A percentile compares a stretch with the other conserved stretches of the same genome.
Conservation (phyloP, 2,329 filamentous ascomycete genomes). For the Dactylellina haptotyla region DNA sequence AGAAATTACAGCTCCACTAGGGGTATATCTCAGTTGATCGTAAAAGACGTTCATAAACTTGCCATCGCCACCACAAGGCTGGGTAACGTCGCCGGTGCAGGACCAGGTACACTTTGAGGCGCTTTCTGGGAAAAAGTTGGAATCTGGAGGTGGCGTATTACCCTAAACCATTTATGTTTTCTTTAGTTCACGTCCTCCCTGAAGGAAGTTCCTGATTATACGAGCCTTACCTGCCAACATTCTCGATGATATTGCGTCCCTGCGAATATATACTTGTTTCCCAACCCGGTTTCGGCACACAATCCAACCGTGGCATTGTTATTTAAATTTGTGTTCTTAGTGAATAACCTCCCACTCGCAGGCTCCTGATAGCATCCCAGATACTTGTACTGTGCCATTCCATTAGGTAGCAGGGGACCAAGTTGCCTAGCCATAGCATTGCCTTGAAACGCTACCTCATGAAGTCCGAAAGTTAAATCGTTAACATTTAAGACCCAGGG, state of each 20-base stretch:
- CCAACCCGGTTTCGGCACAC: conserved; percentile 59
- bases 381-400: conserved; percentile 59
- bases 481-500: conserved; percentile 63
- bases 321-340: conserved; percentile 58
- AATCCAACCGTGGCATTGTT: conserved; percentile 60
- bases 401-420: conserved; percentile 60
- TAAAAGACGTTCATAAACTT: conserved; percentile 58
- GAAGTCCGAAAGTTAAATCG: conserved; percentile 62
- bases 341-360: conserved; percentile 60
- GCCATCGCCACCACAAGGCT: conserved; percentile 60
- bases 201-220: conserved; percentile 56
- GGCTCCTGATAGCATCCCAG: conserved; percentile 63
- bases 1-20: neutral
- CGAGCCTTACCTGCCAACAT: conserved; percentile 25
- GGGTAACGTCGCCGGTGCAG: conserved; percentile 58
- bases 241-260: conserved; percentile 59
- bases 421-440: conserved; percentile 60
- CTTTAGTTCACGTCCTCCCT: conserved; percentile 59
- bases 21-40: conserved; percentile 31
- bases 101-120: conserved; percentile 58
- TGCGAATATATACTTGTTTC: conserved; percentile 59
- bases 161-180: conserved; percentile 46
- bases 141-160: conserved; percentile 54
- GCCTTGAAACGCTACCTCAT: conserved; percentile 60
- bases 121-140: conserved; percentile 50